phyloP scores from a whole-genome alignment of 2,329 filamentous ascomycete genomes.

The Lanzia echinophila region DNA sequence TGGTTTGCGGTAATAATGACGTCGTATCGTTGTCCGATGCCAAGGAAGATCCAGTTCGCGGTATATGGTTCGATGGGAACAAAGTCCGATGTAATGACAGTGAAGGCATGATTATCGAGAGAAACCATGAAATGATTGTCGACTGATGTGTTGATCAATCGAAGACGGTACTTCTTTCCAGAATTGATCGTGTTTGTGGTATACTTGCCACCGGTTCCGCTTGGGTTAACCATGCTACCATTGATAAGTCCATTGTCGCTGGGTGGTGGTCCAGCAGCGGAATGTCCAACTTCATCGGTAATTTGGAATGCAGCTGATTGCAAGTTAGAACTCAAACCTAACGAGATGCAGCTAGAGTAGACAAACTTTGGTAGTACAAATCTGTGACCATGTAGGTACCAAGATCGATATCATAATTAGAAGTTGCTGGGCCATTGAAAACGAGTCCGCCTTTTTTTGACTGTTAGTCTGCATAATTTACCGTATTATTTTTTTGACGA shows the following conservation, averaged over 20 bases:
- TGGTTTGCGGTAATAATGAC: slow-evolving; percentile 39
- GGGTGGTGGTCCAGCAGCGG: neutral
- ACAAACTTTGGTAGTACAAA: slow-evolving; percentile 19
- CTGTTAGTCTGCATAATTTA: neutral
- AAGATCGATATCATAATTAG: slow-evolving; percentile 16
- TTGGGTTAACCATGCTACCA: slow-evolving; percentile 28
- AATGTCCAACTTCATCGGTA: slow-evolving; percentile 13
- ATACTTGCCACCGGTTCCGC: slow-evolving; percentile 12
- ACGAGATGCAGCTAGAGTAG: too few species aligned
- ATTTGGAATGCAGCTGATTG: slow-evolving; percentile 32
- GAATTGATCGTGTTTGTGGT: slow-evolving; percentile 5
- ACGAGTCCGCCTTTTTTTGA: neutral
- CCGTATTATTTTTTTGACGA: neutral
- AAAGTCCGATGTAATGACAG: slow-evolving; percentile 50
- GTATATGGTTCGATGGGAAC: slow-evolving; percentile 49
- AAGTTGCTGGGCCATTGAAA: slow-evolving; percentile 26
- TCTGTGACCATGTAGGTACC: slow-evolving; percentile 12
- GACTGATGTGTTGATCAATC: slow-evolving; percentile 41
- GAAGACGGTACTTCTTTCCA: slow-evolving; percentile 37
- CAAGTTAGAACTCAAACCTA: too few species aligned
- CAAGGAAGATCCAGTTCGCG: slow-evolving; percentile 38
- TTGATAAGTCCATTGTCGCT: slow-evolving; percentile 43
- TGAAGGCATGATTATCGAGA: slow-evolving; percentile 49
- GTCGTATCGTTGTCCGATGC: slow-evolving; percentile 37
- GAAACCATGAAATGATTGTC: slow-evolving; percentile 38